These are phyloP conservation scores for Coffea humblotiana DNA, from an alignment of 305 asterid species.

Conservation along the genomic window DNA sequence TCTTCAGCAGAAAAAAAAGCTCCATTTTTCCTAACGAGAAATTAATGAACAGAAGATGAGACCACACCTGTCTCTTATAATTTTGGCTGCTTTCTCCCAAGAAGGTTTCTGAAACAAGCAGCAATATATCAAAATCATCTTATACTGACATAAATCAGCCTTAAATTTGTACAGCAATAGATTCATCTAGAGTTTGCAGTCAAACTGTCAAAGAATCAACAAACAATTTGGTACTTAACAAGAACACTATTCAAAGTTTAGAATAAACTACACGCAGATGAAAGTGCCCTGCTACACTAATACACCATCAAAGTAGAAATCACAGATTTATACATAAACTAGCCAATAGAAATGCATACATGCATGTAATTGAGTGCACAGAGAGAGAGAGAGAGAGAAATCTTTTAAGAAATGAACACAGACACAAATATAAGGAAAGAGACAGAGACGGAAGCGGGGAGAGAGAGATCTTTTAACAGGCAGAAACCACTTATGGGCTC, in stretches of 20 bases:
- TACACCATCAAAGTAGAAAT: neutral
- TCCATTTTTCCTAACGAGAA: neutral
- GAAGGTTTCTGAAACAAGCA: conserved; percentile 79
- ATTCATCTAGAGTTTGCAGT: neutral
- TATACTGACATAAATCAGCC: neutral
- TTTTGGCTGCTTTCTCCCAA: conserved; percentile 98
- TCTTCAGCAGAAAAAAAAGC: conserved; percentile 9
- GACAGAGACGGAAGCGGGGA: neutral
- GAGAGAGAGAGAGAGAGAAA: neutral
- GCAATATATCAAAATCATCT: conserved; percentile 10
- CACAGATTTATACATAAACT: no score
- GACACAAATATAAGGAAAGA: neutral
- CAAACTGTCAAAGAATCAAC: neutral
- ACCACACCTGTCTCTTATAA: conserved; percentile 76
- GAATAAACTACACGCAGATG: neutral
- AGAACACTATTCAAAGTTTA: neutral
- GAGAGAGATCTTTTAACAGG: neutral
- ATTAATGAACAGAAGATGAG: conserved; percentile 21
- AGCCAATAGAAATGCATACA: neutral
- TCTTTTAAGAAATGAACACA: neutral
- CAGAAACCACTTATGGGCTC: neutral
- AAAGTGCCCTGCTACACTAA: neutral
- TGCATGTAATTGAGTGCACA: neutral
- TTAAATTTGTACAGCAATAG: neutral
- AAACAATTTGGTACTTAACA: neutral